These are phyloP conservation scores for Geotrichum fermentans DNA, from an alignment of 1,139 yeast genomes.

Conservation along the genomic window DNA sequence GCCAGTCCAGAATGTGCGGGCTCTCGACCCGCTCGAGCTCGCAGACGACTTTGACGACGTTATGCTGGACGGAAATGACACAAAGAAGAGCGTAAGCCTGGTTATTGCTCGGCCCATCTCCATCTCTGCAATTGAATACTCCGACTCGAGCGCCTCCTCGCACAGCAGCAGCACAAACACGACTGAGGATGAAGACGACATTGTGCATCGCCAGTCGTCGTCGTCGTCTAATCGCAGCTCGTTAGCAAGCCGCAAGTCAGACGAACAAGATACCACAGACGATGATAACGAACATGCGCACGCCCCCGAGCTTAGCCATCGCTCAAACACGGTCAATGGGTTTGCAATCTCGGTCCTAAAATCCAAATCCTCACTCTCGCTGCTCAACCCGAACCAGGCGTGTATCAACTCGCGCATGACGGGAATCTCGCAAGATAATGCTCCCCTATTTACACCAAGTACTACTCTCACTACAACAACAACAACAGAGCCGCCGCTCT, in stretches of 20 bases:
- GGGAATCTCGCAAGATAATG: not conserved
- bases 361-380: conserved; percentile 21
- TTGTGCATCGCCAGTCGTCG: conserved; percentile 7
- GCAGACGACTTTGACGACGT: conserved; percentile 32
- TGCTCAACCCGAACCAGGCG: conserved; percentile 16
- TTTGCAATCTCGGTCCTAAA: conserved; percentile 25
- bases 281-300: not conserved
- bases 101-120: conserved; percentile 17
- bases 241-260: conserved; percentile 1
- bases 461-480: not conserved
- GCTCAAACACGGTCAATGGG: conserved; percentile 24
- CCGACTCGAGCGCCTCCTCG: conserved; percentile 9
- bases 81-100: too few species aligned
- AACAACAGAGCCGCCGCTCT: not conserved
- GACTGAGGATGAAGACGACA: conserved; percentile 16
- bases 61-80: conserved; percentile 20
- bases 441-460: not conserved
- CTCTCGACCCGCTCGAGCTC: conserved; percentile 1
- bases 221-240: conserved; percentile 9
- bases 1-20: too few species aligned
- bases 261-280: conserved; percentile 10
- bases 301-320: too few species aligned
- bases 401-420: conserved; percentile 6
- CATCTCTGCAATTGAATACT: conserved; percentile 17
- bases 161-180: conserved; percentile 5